Percentiles rank a stretch among this genome's conserved stretches.
These are phyloP conservation scores for Microdochium trichocladiopsis DNA, from an alignment of 2,329 filamentous ascomycete species.

Conservation along the genomic window DNA sequence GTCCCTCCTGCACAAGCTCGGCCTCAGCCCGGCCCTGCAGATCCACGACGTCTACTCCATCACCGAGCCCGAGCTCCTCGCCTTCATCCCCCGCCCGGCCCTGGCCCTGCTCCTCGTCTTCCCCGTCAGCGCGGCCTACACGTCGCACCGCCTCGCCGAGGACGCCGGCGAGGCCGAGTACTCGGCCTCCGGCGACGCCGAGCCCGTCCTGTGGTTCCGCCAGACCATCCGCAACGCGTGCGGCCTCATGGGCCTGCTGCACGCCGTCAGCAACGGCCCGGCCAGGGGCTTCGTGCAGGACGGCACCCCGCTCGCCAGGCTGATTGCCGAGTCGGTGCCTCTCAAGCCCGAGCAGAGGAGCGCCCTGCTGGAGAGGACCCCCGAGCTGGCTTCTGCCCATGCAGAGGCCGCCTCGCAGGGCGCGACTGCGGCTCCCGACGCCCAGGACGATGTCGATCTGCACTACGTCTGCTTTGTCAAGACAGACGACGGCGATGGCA, in stretches of 20 bases:
- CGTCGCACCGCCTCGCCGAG: slow-evolving; percentile 67
- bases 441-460: slow-evolving; percentile 77
- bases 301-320: slow-evolving; percentile 50
- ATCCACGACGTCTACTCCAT: slow-evolving; percentile 93
- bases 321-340: slow-evolving; percentile 65
- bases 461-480: slow-evolving; percentile 97
- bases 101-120: slow-evolving; percentile 89
- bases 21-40: slow-evolving; percentile 67
- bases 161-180: slow-evolving; percentile 61
- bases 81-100: slow-evolving; percentile 81
- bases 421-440: slow-evolving; percentile 71
- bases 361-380: slow-evolving; percentile 68
- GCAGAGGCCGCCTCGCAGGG: slow-evolving; percentile 68
- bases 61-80: slow-evolving; percentile 75
- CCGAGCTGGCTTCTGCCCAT: slow-evolving; percentile 72
- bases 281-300: slow-evolving; percentile 55
- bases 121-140: slow-evolving; percentile 73
- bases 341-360: slow-evolving; percentile 61
- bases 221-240: slow-evolving; percentile 95
- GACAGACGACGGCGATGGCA: slow-evolving; percentile 35
- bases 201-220: slow-evolving; percentile 87
- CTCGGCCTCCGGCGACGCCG: slow-evolving; percentile 54
- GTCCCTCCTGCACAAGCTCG: slow-evolving; percentile 72
- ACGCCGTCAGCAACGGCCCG: slow-evolving; percentile 72
- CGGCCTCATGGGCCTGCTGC: slow-evolving; percentile 81